A percentile compares a stretch with the other conserved stretches of the same genome.
phyloP scores from a whole-genome alignment of 2,329 filamentous ascomycete species.

The Plenodomus tracheiphilus region DNA sequence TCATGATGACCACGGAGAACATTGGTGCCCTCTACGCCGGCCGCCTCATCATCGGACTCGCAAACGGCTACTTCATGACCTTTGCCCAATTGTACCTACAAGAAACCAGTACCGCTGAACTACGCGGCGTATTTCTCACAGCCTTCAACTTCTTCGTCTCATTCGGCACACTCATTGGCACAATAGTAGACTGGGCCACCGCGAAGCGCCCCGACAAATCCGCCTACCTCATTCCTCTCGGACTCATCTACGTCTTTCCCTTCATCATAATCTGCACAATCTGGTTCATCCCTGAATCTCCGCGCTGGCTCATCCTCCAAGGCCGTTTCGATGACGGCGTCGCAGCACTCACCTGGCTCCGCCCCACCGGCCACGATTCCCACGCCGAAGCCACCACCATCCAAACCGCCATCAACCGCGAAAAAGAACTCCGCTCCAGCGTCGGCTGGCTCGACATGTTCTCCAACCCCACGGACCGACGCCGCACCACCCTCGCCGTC shows the following conservation, averaged over 20 bases:
- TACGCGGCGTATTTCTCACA: conserved; percentile 54
- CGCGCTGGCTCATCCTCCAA: conserved; percentile 39
- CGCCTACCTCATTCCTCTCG: conserved; percentile 53
- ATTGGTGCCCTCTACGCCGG: conserved; percentile 61
- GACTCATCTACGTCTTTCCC: conserved; percentile 56
- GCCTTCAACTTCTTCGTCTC: conserved; percentile 55
- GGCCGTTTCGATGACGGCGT: conserved; percentile 33
- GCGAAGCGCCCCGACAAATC: conserved; percentile 38
- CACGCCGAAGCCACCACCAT: conserved; percentile 35
- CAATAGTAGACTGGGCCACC: conserved; percentile 57
- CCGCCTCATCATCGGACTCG: conserved; percentile 58
- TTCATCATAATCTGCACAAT: conserved; percentile 47
- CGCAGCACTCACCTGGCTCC: conserved; percentile 46
- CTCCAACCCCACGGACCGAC: conserved; percentile 37
- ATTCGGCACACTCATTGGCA: conserved; percentile 50
- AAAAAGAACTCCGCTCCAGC: conserved; percentile 32
- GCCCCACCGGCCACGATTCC: conserved; percentile 46
- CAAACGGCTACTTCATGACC: conserved; percentile 62
- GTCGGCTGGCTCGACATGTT: conserved; percentile 43
- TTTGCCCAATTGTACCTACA: conserved; percentile 58
- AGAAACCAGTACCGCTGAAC: conserved; percentile 55
- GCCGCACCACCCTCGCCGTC: conserved; percentile 42
- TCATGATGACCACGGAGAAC: conserved; percentile 61
- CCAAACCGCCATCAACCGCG: conserved; percentile 37
- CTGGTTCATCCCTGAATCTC: conserved; percentile 37